Evolutionary conservation across 495 filamentous ascomycete genomes (phyloP), one percentile per base, ranked within the genome.

Genomic region (Pyrenula aspistea): DNA sequence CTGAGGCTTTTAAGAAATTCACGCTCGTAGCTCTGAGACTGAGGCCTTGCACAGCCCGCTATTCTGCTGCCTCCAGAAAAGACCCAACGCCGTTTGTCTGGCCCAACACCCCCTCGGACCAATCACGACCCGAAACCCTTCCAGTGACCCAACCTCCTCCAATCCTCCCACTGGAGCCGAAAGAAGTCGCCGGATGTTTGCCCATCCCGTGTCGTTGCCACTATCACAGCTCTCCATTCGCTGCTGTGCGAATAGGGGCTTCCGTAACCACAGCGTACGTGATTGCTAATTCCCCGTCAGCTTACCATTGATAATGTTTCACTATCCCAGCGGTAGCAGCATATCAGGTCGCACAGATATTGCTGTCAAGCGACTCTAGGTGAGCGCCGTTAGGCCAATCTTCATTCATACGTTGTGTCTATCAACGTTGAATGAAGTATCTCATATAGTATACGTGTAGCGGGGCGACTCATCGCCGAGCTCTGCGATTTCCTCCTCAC

Each of bases 381-480:
- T n/a, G n/a, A n/a, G n/a, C n/a, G n/a, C n/a, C n/a, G n/a, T n/a
- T n/a, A n/a, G n/a, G n/a, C n/a, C n/a, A n/a, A n/a, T n/a, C n/a
- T n/a, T n/a, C n/a, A n/a, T n/a, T n/a, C n/a, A n/a, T n/a, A n/a
- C n/a, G n/a, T n/a, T n/a, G n/a, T n/a, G n/a, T n/a, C n/a, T n/a
- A n/a, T n/a, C n/a, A n/a, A n/a, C n/a, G n/a, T n/a, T n/a, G n/a
- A n/a, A n/a, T n/a, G n/a, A 42, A 15, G 15, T 42, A 42, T 4
- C 31, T 75, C 60, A 84, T 22, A 70, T 76, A 36, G 74, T 82
- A 63, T 81, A 87, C 24, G 69, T 63, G 62, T 78, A 86, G 52
- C 76, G 73, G 19, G 83, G 84, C 57, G 76, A 85, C 22, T 81
- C 78, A 64, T 90, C 86, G 20, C 86, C 86, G 56, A 89, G 66